Evolutionary conservation across 345 rosid genomes (phyloP).

Genomic region (Rhodamnia rubescens): DNA sequence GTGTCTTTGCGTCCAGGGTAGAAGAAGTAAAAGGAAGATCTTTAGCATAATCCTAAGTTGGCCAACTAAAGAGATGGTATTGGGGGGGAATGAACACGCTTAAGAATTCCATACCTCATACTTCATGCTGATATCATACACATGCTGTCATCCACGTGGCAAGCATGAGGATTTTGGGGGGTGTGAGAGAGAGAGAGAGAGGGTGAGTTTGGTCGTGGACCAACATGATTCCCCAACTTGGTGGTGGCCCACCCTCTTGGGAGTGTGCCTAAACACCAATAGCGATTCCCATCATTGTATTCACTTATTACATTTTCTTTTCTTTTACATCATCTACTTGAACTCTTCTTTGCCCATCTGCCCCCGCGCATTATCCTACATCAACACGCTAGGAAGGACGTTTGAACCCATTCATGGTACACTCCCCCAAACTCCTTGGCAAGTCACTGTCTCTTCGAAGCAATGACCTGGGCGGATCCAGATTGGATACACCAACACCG

Average conservation of each 20-base stretch:
- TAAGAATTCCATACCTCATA: slow-evolving; percentile 14
- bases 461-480: background rate
- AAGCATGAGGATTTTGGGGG: slow-evolving; percentile 2
- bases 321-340: background rate
- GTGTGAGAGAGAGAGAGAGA: background rate
- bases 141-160: slow-evolving; percentile 44
- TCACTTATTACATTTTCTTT: background rate
- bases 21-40: background rate
- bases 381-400: background rate
- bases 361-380: background rate
- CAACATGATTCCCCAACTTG: slow-evolving; percentile 10
- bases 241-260: slow-evolving; percentile 7
- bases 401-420: background rate
- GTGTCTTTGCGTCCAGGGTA: background rate
- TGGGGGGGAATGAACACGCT: background rate
- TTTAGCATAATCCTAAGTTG: background rate
- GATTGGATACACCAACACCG: background rate
- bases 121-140: slow-evolving; percentile 63
- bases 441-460: background rate
- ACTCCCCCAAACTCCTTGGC: background rate
- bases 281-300: slow-evolving; percentile 12
- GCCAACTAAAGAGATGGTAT: background rate
- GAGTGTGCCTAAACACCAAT: slow-evolving; percentile 21
- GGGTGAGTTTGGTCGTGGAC: slow-evolving; percentile 43
- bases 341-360: background rate